Evolutionary conservation across 805 yeast species (phyloP), one percentile per base, ranked within the genome.

Genomic region (Candida tallmaniae): DNA sequence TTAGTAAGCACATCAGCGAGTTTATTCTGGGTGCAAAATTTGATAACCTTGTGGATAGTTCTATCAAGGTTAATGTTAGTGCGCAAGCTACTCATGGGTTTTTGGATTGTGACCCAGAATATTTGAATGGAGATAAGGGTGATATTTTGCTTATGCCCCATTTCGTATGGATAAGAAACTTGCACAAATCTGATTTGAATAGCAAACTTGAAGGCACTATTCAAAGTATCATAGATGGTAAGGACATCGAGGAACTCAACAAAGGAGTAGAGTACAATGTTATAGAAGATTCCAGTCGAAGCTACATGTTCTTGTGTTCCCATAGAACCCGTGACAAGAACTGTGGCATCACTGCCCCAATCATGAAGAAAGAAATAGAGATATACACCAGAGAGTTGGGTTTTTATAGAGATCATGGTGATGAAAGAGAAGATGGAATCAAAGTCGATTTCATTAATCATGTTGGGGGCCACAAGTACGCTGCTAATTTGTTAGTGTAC

Each of bases 381-480:
- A 54, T 70, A 6, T 74, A 82, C 45, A 64, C 90, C 27, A 67
- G 94, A 39, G 85, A 84, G 4, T 64, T 73, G 23, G 94, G 79
- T 3, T 62, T 84, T 12, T 75, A 76, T 46, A 70, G 97, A 49
- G 97, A 90, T 56, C 55, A 62, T 20, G 81, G 83, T 9, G 97
- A 89, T 55, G 70, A 68, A 31, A 70, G 88, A 35, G 78, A 84
- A 0, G 79, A 70, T 21, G 97, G 97, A 5, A 85, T 82, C 1
- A 62, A 65, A 5, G 86, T 88, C 2, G 65, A 73, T 2, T 88
- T 56, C 47, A 73, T 83, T 20, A 88, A 85, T 50, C 98, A 90
- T 56, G 83, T 90, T 18, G 98, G 98, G 5, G 97, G 97, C 4
- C 98, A 90, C 60, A 93, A 93, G 57, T 93, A 68, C 58, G 87